A percentile compares a stretch with the other conserved stretches of the same genome.
phyloP scores from a whole-genome alignment of 129 eudicot species.

The Sambucus nigra region DNA sequence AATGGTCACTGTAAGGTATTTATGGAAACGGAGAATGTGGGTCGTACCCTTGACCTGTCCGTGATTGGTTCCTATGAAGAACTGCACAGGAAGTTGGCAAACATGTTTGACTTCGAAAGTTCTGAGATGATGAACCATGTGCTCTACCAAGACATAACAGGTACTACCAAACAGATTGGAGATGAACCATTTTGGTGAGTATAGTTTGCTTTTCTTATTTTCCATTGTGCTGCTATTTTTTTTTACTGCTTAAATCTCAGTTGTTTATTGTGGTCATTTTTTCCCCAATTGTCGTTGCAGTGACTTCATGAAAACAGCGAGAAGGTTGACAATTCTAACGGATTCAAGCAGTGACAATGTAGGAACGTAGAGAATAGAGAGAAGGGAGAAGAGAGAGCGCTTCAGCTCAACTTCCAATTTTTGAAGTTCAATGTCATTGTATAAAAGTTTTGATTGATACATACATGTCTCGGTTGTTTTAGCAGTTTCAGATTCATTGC shows the following conservation, averaged over 20 bases:
- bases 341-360: conserved; percentile 48
- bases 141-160: conserved; percentile 40
- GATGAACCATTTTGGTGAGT: conserved; percentile 70
- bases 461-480: background rate
- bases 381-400: background rate
- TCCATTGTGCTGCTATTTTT: background rate
- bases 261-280: background rate
- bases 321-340: conserved; percentile 51
- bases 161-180: conserved; percentile 51
- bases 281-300: conserved; percentile 23
- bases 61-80: conserved; percentile 69
- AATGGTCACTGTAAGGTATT: conserved; percentile 82
- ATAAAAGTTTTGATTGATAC: conserved; percentile 1
- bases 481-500: too few relatives aligned
- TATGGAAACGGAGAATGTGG: conserved; percentile 88
- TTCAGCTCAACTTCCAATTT: conserved; percentile 1
- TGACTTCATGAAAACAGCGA: conserved; percentile 47
- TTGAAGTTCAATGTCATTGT: background rate
- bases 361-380: conserved; percentile 21
- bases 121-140: conserved; percentile 44
- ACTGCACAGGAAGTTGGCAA: conserved; percentile 43
- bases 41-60: conserved; percentile 78
- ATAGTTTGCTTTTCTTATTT: background rate
- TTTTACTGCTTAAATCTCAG: background rate
- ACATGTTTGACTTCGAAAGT: conserved; percentile 51